A percentile compares a stretch with the other conserved stretches of the same genome.
Conservation (phyloP, 495 filamentous ascomycete genomes). For the Extremus antarcticus region DNA sequence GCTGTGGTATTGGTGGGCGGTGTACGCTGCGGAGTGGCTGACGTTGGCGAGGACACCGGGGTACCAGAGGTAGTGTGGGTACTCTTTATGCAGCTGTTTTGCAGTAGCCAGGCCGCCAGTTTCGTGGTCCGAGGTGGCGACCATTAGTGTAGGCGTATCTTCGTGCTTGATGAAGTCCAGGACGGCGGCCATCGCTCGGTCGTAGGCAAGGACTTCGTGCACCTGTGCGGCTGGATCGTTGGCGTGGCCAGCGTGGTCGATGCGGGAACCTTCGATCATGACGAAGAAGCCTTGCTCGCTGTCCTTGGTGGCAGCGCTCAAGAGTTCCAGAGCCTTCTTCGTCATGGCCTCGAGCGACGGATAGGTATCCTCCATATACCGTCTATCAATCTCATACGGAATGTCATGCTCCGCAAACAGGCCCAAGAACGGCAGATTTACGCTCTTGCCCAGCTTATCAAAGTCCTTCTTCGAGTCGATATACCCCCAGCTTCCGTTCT, state of each 20-base stretch:
- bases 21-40: slow-evolving; percentile 63
- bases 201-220: slow-evolving; percentile 85
- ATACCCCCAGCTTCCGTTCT: slow-evolving; percentile 71
- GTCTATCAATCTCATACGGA: slow-evolving; percentile 85
- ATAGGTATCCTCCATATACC: slow-evolving; percentile 63
- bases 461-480: slow-evolving; percentile 63
- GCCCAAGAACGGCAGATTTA: slow-evolving; percentile 73
- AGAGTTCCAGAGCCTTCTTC: slow-evolving; percentile 60
- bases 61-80: slow-evolving; percentile 79
- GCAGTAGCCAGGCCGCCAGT: slow-evolving; percentile 80
- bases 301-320: slow-evolving; percentile 72
- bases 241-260: slow-evolving; percentile 89
- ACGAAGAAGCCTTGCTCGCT: slow-evolving; percentile 92
- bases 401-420: slow-evolving; percentile 77
- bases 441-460: slow-evolving; percentile 62
- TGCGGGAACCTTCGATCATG: slow-evolving; percentile 94
- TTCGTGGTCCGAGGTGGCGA: slow-evolving; percentile 88
- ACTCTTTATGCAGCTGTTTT: slow-evolving; percentile 54
- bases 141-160: slow-evolving; percentile 62
- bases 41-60: slow-evolving; percentile 72
- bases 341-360: slow-evolving; percentile 92
- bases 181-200: slow-evolving; percentile 70
- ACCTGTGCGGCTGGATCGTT: slow-evolving; percentile 96
- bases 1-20: slow-evolving; percentile 45
- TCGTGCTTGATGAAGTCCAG: slow-evolving; percentile 73